Evolutionary conservation across 257 asterid genomes (phyloP), one percentile per base, ranked within the genome.

Genomic region (Solanum boliviense): DNA sequence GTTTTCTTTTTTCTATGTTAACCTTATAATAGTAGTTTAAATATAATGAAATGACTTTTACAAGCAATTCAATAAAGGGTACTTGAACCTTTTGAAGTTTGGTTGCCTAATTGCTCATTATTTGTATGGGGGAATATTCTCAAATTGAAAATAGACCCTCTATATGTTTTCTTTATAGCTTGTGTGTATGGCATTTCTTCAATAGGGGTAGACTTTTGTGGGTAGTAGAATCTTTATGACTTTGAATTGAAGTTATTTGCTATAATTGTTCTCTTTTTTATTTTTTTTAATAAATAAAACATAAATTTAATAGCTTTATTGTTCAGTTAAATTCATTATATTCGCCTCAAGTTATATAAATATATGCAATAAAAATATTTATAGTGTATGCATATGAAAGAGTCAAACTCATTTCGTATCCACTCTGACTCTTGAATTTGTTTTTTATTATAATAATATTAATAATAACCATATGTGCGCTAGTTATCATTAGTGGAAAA

Each of bases 81-180:
- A 56, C 84, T 91, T 65, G 67, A 86, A 90, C 89, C 87, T 90
- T 93, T 86, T 87, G 90, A 86, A 88, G 67, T 82, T 82, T 92
- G 93, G 93, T 90, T 74, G 83, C 91, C 92, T 87, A 88, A 88
- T 76, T 41, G 34, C 92, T 86, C 86, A 87, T 76, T 36, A 29
- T 87, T 72, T 91, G 86, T 25, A 29, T 36, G 13, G 13, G 86
- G 92, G 92, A 93, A 90, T 93, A 89, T 90, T 93, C 88, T 90
- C 86, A 88, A 18, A 5, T 79, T 41, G 84, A 79, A 73, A 79
- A 81, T 46, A 34, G 29, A 81, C 20, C 18, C 10, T 27, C 25
- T 29, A 3, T 2, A 46, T 81, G 18, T 18, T 46, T 16, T 48
- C 68, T 81, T 81, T 48, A 29, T 52, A 52, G 8, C 70, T 82